Percentiles rank a stretch among this genome's conserved stretches.
Conservation (phyloP, 2,329 filamentous ascomycete genomes). For the Pseudogymnoascus sp. region DNA sequence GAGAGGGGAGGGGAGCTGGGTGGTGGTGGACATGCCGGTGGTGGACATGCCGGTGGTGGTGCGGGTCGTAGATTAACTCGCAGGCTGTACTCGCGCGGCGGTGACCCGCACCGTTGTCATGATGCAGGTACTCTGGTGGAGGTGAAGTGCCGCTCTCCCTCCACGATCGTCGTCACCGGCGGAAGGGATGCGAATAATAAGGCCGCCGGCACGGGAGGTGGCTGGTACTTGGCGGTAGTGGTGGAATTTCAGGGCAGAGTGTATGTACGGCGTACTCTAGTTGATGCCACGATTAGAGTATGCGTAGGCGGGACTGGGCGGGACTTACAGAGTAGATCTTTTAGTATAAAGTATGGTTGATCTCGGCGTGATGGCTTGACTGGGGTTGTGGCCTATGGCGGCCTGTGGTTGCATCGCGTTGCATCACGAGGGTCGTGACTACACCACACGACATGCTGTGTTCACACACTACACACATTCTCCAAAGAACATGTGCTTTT, state of each 20-base stretch:
- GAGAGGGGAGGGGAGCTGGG: slow-evolving; percentile 1
- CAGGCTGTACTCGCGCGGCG: neutral
- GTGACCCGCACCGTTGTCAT: slow-evolving; percentile 8
- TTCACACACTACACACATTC: neutral
- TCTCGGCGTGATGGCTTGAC: neutral
- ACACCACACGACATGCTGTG: neutral
- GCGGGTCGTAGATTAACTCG: neutral
- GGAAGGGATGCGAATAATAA: slow-evolving; percentile 6
- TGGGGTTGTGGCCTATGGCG: slow-evolving; percentile 1
- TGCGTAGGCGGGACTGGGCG: neutral
- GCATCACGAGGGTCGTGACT: slow-evolving; percentile 2
- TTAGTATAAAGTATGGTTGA: neutral
- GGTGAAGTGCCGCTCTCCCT: neutral
- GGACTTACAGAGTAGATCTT: neutral
- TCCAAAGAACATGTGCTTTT: neutral
- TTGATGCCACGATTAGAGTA: slow-evolving; percentile 3
- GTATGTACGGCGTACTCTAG: neutral
- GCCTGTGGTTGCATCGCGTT: neutral
- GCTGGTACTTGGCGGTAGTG: neutral
- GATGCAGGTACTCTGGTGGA: slow-evolving; percentile 4
- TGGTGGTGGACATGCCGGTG: neutral
- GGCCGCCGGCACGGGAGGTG: neutral
- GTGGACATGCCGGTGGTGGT: slow-evolving; percentile 3
- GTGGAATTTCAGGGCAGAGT: neutral
- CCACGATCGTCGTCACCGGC: slow-evolving; percentile 2